Evolutionary conservation across 768 basidiomycete species (phyloP), one percentile per base, ranked within the genome.

Genomic region (Clavulina sp.): DNA sequence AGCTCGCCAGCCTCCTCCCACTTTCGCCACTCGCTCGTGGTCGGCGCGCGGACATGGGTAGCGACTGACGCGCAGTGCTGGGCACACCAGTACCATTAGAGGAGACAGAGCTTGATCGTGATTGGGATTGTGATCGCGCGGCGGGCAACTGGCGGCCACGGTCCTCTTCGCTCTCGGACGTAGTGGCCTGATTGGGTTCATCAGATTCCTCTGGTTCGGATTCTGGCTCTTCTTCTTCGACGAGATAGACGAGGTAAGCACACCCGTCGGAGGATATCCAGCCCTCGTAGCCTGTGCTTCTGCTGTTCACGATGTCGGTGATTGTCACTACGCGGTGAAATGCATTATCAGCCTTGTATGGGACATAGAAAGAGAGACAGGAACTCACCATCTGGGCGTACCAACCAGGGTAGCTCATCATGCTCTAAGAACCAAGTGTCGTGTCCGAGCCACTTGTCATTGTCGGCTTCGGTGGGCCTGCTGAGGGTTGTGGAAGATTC

Each of bases 181-280:
- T 19, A 7, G 9, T 19, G 34, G 34, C 34, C 19, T 19, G 34
- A 19, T 7, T 38, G 19, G 7, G 9, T 38, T 7, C 34, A 38
- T 7, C 34, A 2, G 13, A 46, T 46, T 46, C 24, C n/a, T n/a
- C n/a, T n/a, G n/a, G n/a, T n/a, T n/a, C n/a, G n/a, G n/a, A n/a
- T n/a, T n/a, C 29, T 33, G 9, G 52, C 18, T 57, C 65, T 43
- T 60, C 57, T 49, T 59, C 65, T 55, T 77, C 76, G 47, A 69
- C 68, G 23, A 86, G 66, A 52, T 75, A 76, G 4, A 84, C 84
- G 56, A 86, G 74, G 60, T 89, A 89, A 6, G 74, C 83, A 59
- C 84, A 68, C 34, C 86, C 86, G 55, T 89, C 86, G 4, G 83
- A 84, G 2, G 85, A 84, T 44, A 85, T 73, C 86, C 86, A 89